Evolutionary conservation across 2,329 filamentous ascomycete genomes (phyloP).

Genomic region (Neurospora crassa): DNA sequence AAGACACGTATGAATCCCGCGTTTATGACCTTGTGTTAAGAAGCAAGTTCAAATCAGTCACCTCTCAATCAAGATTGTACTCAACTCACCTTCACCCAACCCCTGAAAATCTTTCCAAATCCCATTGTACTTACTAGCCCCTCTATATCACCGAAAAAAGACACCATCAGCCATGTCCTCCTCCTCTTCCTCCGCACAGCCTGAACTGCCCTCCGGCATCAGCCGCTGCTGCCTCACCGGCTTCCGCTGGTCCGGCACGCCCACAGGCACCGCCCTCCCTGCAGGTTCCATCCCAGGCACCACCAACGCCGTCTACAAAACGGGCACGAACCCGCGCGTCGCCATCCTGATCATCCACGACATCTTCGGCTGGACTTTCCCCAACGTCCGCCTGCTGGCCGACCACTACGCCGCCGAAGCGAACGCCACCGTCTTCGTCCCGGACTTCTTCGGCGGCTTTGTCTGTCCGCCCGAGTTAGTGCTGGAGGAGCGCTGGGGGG

Average conservation of each 20-base stretch:
- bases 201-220: not conserved
- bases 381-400: constrained; percentile 37
- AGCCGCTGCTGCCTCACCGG: constrained; percentile 8
- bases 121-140: not conserved
- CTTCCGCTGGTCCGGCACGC: constrained; percentile 12
- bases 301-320: constrained; percentile 25
- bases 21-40: not conserved
- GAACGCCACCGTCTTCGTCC: constrained; percentile 35
- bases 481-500: constrained; percentile 17
- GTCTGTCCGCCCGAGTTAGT: constrained; percentile 20
- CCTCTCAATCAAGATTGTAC: not conserved
- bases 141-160: not conserved
- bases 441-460: constrained; percentile 36
- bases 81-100: not conserved
- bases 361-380: constrained; percentile 39
- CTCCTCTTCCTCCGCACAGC: not conserved
- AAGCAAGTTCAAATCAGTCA: not conserved
- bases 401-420: constrained; percentile 37
- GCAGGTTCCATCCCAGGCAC: constrained; percentile 1
- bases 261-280: constrained; percentile 3
- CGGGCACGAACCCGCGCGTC: constrained; percentile 26
- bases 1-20: not conserved
- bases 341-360: constrained; percentile 41
- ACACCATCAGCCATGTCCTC: not conserved
- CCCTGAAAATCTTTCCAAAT: too few species aligned